These are phyloP conservation scores for Globisporangium perplexum DNA, from an alignment of 352 stramenopile species.

Conservation along the genomic window DNA sequence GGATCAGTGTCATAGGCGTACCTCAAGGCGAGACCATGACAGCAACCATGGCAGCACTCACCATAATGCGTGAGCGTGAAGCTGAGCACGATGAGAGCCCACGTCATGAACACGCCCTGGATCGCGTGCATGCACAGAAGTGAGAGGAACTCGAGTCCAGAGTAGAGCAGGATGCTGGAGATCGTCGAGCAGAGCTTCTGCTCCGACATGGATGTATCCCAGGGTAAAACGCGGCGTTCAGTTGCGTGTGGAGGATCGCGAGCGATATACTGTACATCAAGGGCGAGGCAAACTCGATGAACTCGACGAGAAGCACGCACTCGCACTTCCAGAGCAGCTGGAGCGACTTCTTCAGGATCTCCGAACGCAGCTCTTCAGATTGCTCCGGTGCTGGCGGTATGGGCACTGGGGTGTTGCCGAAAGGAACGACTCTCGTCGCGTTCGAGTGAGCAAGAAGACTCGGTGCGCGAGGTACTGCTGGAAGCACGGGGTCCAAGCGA, in stretches of 20 bases:
- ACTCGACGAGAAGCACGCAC: slow-evolving; percentile 7
- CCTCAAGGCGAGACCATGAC: too few species aligned
- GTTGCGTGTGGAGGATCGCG: not conserved
- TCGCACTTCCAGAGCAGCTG: slow-evolving; percentile 2
- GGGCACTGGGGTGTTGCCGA: too few species aligned
- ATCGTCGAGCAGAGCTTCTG: slow-evolving; percentile 7
- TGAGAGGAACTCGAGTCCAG: slow-evolving; percentile 19
- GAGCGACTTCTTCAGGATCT: slow-evolving; percentile 3
- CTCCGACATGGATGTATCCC: slow-evolving; percentile 1
- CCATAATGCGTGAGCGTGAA: slow-evolving; percentile 4
- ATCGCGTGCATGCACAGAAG: slow-evolving; percentile 8
- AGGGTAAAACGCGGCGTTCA: slow-evolving; percentile 4
- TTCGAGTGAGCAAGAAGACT: too few species aligned
- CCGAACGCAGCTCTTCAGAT: slow-evolving; percentile 14
- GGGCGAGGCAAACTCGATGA: slow-evolving; percentile 2
- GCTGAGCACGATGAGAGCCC: not conserved
- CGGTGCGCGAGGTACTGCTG: too few species aligned
- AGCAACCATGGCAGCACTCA: not conserved
- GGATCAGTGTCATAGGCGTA: not conserved
- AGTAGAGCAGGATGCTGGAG: slow-evolving; percentile 13
- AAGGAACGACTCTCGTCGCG: too few species aligned
- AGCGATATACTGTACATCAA: slow-evolving; percentile 1
- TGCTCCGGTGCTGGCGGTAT: slow-evolving; percentile 1
- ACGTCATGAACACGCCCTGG: not conserved
- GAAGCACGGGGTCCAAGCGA: too few species aligned